Conservation (phyloP, 805 yeast species). For the Wickerhamiella slavikovae region DNA sequence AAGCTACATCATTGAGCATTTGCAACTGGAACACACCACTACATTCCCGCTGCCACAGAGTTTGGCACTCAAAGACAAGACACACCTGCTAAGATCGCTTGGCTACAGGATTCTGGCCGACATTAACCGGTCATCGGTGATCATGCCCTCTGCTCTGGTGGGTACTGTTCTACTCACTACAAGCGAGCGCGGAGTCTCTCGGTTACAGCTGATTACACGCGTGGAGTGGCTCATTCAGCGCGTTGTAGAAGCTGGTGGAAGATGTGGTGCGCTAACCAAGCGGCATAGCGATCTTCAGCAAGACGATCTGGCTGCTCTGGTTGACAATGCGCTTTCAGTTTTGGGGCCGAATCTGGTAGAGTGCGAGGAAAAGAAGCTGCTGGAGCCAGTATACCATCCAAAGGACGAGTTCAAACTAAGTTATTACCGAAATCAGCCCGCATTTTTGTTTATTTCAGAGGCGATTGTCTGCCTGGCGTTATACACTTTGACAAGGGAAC, state of each 20-base stretch:
- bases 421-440: conserved; percentile 35
- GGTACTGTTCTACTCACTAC: conserved; percentile 26
- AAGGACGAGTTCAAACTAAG: conserved; percentile 33
- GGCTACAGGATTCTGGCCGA: conserved; percentile 35
- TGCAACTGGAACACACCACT: conserved; percentile 8
- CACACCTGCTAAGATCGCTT: conserved; percentile 23
- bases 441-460: conserved; percentile 32
- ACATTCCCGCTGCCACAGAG: conserved; percentile 3
- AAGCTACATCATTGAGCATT: conserved; percentile 15
- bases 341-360: conserved; percentile 21
- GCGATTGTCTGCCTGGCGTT: conserved; percentile 26
- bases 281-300: conserved; percentile 8
- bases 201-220: conserved; percentile 16
- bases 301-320: conserved; percentile 15
- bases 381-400: conserved; percentile 22
- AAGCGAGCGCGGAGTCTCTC: conserved; percentile 21
- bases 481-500: conserved; percentile 13
- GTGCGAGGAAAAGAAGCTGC: conserved; percentile 14
- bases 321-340: conserved; percentile 21
- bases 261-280: conserved; percentile 18
- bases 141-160: conserved; percentile 34
- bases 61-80: conserved; percentile 6
- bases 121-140: conserved; percentile 27
- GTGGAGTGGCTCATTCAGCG: conserved; percentile 19
- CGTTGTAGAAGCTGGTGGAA: conserved; percentile 20